These are phyloP conservation scores for Melaleuca alternifolia DNA, from an alignment of 345 rosid species.

Conservation along the genomic window DNA sequence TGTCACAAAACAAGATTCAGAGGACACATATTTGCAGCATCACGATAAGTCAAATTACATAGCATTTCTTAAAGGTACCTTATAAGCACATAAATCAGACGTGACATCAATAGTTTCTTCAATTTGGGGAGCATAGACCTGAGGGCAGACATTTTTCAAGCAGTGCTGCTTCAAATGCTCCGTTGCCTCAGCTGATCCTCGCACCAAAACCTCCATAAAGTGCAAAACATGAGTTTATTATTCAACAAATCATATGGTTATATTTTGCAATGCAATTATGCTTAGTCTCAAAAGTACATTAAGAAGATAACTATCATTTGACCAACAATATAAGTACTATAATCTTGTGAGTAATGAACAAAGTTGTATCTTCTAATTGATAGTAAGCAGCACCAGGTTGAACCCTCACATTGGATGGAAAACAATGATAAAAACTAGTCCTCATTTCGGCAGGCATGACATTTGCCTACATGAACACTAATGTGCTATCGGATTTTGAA, in stretches of 20 bases:
- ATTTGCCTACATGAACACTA: neutral
- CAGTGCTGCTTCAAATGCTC: constrained; percentile 96
- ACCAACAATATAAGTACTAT: neutral
- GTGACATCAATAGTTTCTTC: constrained; percentile 93
- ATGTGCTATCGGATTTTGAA: neutral
- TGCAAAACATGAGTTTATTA: neutral
- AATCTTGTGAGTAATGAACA: neutral
- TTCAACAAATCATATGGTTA: neutral
- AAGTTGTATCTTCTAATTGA: neutral
- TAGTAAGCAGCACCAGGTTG: neutral
- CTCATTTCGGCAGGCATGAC: neutral
- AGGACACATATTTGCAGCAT: neutral
- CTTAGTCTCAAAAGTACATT: neutral
- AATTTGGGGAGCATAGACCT: constrained; percentile 83
- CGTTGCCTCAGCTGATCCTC: constrained; percentile 94
- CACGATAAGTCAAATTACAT: neutral
- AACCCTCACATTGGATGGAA: neutral
- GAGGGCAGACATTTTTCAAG: constrained; percentile 71
- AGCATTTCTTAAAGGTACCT: constrained; percentile 30
- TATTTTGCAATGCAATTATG: neutral
- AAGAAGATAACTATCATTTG: neutral
- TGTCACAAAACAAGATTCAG: constrained; percentile 7
- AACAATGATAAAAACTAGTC: neutral
- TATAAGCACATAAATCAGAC: constrained; percentile 91
- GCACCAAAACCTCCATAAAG: constrained; percentile 74